Evolutionary conservation across 2,329 filamentous ascomycete species (phyloP).

Genomic region (Waltergamsia citrina): DNA sequence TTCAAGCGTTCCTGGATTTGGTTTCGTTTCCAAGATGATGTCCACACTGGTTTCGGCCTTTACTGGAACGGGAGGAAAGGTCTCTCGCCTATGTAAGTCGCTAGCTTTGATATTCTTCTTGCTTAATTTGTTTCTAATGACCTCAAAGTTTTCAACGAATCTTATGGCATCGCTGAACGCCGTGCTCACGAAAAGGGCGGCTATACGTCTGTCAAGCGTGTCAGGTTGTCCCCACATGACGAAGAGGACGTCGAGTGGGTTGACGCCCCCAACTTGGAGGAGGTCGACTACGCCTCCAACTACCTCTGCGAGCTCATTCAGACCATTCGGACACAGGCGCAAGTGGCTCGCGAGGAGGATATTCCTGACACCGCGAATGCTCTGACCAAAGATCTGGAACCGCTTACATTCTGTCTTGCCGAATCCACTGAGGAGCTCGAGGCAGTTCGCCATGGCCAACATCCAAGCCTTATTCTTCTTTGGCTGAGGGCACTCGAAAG

Average conservation of each 20-base stretch:
- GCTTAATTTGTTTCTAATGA: too few species aligned
- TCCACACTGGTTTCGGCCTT: not conserved
- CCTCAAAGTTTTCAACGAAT: slow-evolving; percentile 2
- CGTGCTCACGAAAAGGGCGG: not conserved
- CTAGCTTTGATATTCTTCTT: not conserved
- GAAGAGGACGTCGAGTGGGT: too few species aligned
- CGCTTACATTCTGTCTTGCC: not conserved
- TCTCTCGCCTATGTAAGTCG: not conserved
- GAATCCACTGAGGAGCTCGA: not conserved
- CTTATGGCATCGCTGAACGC: not conserved
- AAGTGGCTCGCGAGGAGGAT: too few species aligned
- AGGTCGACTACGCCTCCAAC: too few species aligned
- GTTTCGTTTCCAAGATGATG: slow-evolving; percentile 1
- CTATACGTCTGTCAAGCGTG: not conserved
- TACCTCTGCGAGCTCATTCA: too few species aligned
- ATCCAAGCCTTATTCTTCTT: not conserved
- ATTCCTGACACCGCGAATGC: too few species aligned
- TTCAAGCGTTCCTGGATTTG: not conserved
- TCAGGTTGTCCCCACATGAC: too few species aligned
- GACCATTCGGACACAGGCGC: too few species aligned
- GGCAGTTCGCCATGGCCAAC: not conserved
- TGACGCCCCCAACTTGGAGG: too few species aligned
- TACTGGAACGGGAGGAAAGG: slow-evolving; percentile 1
- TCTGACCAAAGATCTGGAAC: not conserved
- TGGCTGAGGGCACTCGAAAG: not conserved